phyloP scores from a whole-genome alignment of 2,329 filamentous ascomycete genomes.

The Geosmithia morbida region DNA sequence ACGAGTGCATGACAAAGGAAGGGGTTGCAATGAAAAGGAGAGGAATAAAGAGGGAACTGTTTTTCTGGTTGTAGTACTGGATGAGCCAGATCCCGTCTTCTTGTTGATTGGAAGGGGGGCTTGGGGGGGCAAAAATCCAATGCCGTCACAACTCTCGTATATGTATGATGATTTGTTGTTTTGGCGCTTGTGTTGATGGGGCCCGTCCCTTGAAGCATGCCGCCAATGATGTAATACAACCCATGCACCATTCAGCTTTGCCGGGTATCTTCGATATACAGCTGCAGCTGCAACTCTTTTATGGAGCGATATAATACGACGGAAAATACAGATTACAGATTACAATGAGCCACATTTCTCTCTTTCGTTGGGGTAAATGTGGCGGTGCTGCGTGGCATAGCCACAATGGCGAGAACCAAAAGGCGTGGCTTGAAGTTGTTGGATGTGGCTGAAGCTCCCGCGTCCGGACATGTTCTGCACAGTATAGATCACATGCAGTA shows the following conservation, averaged over 20 bases:
- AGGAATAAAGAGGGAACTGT: neutral
- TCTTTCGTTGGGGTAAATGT: neutral
- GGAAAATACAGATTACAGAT: neutral
- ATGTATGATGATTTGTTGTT: constrained; percentile 1
- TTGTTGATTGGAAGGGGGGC: too few relatives aligned
- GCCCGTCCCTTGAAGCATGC: neutral
- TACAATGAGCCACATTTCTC: neutral
- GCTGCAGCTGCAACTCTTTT: neutral
- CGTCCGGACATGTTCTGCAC: neutral
- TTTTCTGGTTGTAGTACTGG: too few relatives aligned
- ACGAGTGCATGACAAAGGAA: neutral
- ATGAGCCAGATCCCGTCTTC: too few relatives aligned
- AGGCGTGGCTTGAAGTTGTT: too few relatives aligned
- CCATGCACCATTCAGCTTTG: neutral
- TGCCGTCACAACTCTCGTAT: neutral
- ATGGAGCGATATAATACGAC: neutral
- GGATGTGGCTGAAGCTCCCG: neutral
- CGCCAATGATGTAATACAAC: constrained; percentile 2
- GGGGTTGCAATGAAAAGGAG: too few relatives aligned
- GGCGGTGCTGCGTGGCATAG: neutral
- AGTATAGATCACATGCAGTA: too few relatives aligned
- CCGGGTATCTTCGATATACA: neutral
- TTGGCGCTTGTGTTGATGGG: neutral
- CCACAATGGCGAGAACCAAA: too few relatives aligned
- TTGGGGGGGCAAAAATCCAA: neutral